These are phyloP conservation scores for Penicillium goetzii DNA, from an alignment of 495 filamentous ascomycete species.

Conservation along the genomic window DNA sequence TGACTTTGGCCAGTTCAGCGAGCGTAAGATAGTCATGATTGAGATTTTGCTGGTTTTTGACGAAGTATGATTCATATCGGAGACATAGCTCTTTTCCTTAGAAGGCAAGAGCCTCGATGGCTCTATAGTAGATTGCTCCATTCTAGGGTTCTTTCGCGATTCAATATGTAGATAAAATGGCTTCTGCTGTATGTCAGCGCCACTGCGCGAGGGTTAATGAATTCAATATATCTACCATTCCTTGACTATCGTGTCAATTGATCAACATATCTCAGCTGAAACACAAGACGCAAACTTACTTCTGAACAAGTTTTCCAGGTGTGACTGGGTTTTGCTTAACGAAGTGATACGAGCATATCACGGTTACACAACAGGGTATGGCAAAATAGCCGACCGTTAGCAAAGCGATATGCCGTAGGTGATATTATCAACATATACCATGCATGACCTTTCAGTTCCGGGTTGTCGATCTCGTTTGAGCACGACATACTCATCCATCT, in stretches of 20 bases:
- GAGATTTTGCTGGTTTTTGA: not conserved
- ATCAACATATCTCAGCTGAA: not conserved
- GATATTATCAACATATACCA: not conserved
- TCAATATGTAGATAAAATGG: not conserved
- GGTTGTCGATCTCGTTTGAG: not conserved
- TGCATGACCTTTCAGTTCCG: not conserved
- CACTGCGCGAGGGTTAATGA: not conserved
- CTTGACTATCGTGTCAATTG: not conserved
- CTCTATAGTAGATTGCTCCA: not conserved
- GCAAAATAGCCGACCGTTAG: slow-evolving; percentile 1
- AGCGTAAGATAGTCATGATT: not conserved
- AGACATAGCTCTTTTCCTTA: not conserved
- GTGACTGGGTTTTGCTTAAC: not conserved
- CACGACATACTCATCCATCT: not conserved
- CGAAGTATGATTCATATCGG: not conserved
- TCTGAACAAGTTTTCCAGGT: not conserved
- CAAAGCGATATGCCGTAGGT: not conserved
- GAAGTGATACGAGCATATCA: not conserved
- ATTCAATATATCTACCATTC: not conserved
- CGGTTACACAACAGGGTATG: not conserved
- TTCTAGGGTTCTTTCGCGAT: not conserved
- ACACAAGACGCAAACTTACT: not conserved
- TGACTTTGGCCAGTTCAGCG: slow-evolving; percentile 15
- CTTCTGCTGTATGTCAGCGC: not conserved
- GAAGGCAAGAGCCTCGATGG: not conserved